Evolutionary conservation across 2,329 filamentous ascomycete species (phyloP).

Genomic region (Lasiodiplodia hormozganensis): DNA sequence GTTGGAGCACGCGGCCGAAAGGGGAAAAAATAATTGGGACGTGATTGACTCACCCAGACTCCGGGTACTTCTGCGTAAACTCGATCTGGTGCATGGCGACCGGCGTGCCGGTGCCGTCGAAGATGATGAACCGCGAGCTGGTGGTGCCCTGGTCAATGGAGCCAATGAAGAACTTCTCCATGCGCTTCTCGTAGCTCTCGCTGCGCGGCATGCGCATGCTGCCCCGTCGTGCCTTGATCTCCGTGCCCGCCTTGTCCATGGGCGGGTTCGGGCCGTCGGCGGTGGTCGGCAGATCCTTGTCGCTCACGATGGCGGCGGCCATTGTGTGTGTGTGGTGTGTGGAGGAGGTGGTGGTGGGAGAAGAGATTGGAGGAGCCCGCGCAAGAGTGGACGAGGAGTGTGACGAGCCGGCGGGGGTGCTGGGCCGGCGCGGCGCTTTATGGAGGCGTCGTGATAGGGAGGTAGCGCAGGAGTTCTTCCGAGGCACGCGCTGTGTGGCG

Average conservation of each 20-base stretch:
- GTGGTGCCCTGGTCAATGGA: constrained; percentile 93
- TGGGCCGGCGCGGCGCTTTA: constrained; percentile 2
- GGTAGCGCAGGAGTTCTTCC: constrained; percentile 12
- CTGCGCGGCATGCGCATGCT: constrained; percentile 27
- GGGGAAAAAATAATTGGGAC: background rate
- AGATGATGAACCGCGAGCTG: constrained; percentile 88
- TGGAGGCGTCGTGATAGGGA: constrained; percentile 2
- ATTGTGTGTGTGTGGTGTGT: constrained; percentile 19
- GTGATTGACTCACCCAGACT: constrained; percentile 74
- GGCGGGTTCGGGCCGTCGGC: background rate
- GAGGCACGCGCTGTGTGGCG: background rate
- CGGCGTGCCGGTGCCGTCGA: constrained; percentile 78
- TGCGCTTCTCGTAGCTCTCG: constrained; percentile 29
- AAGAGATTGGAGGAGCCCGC: background rate
- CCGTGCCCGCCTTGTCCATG: constrained; percentile 24
- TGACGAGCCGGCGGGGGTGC: background rate
- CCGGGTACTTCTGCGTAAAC: constrained; percentile 82
- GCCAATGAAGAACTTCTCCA: constrained; percentile 73
- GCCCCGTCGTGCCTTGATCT: constrained; percentile 28
- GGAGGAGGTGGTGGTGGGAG: background rate
- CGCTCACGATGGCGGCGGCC: constrained; percentile 14
- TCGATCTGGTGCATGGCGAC: constrained; percentile 86
- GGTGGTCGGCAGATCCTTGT: constrained; percentile 13
- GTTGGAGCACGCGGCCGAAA: background rate
- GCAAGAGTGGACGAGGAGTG: background rate